These are phyloP conservation scores for Beauveria sp. DNA, from an alignment of 2,329 filamentous ascomycete species.

Conservation along the genomic window DNA sequence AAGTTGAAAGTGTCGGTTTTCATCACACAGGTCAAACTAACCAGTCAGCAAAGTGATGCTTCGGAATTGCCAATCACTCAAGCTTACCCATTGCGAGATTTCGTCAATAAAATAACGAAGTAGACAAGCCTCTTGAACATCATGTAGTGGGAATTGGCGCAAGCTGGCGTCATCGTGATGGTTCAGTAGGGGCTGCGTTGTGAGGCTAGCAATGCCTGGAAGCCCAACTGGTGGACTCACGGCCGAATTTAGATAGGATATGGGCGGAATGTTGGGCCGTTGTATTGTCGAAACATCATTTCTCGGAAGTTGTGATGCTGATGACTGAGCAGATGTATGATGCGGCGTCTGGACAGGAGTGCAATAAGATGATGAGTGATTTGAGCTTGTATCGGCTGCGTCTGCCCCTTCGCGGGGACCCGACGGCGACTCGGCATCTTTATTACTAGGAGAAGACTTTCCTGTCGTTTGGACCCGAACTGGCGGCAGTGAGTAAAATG, in stretches of 20 bases:
- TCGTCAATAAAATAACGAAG: slow-evolving; percentile 33
- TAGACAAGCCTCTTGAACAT: slow-evolving; percentile 31
- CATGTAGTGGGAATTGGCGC: slow-evolving; percentile 23
- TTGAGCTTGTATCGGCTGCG: background rate
- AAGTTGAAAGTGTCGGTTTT: slow-evolving; percentile 31
- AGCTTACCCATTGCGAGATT: slow-evolving; percentile 30
- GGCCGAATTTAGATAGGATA: background rate
- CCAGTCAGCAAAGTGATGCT: background rate
- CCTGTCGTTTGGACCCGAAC: slow-evolving; percentile 11
- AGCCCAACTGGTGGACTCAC: background rate
- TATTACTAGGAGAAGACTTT: background rate
- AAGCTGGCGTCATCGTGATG: slow-evolving; percentile 2
- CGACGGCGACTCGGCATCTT: background rate
- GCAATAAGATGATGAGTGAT: background rate
- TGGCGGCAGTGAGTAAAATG: background rate
- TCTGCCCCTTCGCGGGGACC: background rate
- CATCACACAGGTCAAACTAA: slow-evolving; percentile 34
- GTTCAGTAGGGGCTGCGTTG: background rate
- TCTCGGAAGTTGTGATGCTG: background rate
- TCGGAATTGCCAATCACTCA: background rate
- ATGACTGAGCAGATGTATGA: background rate
- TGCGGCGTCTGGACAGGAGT: background rate
- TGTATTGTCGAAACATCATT: background rate
- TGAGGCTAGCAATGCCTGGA: slow-evolving; percentile 6
- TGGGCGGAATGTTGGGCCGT: background rate